A percentile compares a stretch with the other conserved stretches of the same genome.
Conservation (phyloP, 495 filamentous ascomycete species). For the Opeltia flavorubescens region DNA sequence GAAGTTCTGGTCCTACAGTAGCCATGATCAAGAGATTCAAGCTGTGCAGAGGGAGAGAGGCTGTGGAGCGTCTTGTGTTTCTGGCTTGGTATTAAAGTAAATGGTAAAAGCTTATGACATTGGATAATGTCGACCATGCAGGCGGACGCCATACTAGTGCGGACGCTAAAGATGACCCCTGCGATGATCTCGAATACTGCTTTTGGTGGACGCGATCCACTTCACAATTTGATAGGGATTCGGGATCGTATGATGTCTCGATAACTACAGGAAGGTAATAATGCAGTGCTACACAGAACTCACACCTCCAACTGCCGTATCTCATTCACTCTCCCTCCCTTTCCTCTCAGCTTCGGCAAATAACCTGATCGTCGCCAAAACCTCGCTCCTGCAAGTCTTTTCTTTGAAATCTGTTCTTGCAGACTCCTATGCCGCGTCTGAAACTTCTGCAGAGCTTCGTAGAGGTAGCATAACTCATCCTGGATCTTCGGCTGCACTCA, state of each 20-base stretch:
- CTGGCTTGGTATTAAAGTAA: too few species aligned
- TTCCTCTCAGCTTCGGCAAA: slow-evolving; percentile 60
- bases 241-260: too few species aligned
- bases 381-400: slow-evolving; percentile 86
- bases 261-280: slow-evolving; percentile 2
- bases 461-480: not conserved
- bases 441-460: not conserved
- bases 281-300: slow-evolving; percentile 87
- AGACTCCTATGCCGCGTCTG: slow-evolving; percentile 16
- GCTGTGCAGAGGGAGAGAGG: too few species aligned
- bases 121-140: too few species aligned
- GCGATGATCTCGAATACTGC: too few species aligned
- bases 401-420: slow-evolving; percentile 29
- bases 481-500: slow-evolving; percentile 23
- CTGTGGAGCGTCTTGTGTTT: too few species aligned
- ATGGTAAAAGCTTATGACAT: too few species aligned
- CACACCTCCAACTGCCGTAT: slow-evolving; percentile 81
- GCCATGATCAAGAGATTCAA: too few species aligned
- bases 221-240: too few species aligned
- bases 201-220: too few species aligned
- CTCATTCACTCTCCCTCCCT: slow-evolving; percentile 66
- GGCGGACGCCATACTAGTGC: too few species aligned
- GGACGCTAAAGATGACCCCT: too few species aligned
- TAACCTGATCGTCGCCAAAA: slow-evolving; percentile 80
- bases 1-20: slow-evolving; percentile 23